Conservation (phyloP, 2,329 filamentous ascomycete species). For the Trichoderma oligosporum region DNA sequence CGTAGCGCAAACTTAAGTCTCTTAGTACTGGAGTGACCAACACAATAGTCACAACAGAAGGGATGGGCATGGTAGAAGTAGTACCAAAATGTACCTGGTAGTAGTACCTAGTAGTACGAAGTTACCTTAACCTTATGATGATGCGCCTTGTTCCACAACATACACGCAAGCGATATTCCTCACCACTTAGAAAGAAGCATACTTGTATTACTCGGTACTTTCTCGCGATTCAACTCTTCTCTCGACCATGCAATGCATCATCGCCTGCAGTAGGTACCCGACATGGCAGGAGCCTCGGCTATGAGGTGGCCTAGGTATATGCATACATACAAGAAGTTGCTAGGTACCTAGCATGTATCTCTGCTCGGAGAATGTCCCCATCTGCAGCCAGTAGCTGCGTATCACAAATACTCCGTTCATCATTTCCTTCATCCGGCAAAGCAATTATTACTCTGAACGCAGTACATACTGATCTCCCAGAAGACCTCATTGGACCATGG, state of each 20-base stretch:
- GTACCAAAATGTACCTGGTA: too few relatives aligned
- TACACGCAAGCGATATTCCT: constrained; percentile 14
- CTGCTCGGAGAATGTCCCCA: neutral
- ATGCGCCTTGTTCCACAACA: constrained; percentile 15
- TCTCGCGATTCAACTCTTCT: neutral
- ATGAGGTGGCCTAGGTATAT: too few relatives aligned
- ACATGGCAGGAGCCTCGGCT: neutral
- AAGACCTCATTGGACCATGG: neutral
- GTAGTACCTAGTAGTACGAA: too few relatives aligned
- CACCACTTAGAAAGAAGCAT: constrained; percentile 3
- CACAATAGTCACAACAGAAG: too few relatives aligned
- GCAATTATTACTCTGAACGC: neutral
- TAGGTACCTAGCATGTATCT: neutral
- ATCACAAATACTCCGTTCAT: neutral
- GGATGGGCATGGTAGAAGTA: constrained; percentile 1
- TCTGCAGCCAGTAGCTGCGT: neutral
- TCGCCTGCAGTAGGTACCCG: neutral
- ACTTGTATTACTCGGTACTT: too few relatives aligned
- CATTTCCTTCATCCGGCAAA: constrained; percentile 1
- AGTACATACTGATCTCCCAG: neutral
- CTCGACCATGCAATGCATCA: neutral
- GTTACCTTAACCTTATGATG: too few relatives aligned
- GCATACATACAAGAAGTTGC: too few relatives aligned
- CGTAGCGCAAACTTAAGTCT: too few relatives aligned
- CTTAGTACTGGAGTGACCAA: too few relatives aligned